Percentiles rank a stretch among this genome's conserved stretches.
Evolutionary conservation across 2,329 filamentous ascomycete genomes (phyloP).

Genomic region (Beauveria scarabaeidicola): DNA sequence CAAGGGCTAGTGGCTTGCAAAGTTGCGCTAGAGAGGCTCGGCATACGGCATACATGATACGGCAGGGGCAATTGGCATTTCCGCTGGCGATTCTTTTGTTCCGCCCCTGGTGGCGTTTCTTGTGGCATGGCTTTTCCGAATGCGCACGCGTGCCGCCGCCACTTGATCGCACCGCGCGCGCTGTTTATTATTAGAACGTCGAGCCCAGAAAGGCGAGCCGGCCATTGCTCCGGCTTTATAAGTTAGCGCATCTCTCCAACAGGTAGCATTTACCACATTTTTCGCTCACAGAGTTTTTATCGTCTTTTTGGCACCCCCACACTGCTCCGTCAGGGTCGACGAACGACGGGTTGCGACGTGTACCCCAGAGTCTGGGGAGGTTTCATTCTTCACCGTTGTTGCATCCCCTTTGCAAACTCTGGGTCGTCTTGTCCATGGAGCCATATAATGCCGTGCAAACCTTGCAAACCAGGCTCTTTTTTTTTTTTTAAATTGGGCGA

Average conservation of each 20-base stretch:
- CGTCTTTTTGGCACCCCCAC: background rate
- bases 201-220: background rate
- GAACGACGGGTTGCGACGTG: background rate
- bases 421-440: background rate
- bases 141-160: background rate
- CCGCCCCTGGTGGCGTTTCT: background rate
- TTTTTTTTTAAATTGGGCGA: background rate
- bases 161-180: background rate
- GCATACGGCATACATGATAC: constrained; percentile 5
- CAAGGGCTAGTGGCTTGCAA: background rate
- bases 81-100: background rate
- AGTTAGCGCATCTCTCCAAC: background rate
- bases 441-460: too few relatives aligned
- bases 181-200: too few relatives aligned
- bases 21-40: constrained; percentile 1
- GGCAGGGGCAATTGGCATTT: constrained; percentile 1
- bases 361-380: background rate
- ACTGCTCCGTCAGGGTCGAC: background rate
- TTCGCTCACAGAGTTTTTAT: background rate
- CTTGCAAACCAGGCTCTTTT: too few relatives aligned
- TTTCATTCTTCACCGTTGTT: background rate
- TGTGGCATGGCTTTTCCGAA: background rate
- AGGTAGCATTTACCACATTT: background rate
- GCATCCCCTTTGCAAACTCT: background rate
- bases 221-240: background rate